phyloP scores from a whole-genome alignment of 805 yeast species.

The Candida qinlingensis region DNA sequence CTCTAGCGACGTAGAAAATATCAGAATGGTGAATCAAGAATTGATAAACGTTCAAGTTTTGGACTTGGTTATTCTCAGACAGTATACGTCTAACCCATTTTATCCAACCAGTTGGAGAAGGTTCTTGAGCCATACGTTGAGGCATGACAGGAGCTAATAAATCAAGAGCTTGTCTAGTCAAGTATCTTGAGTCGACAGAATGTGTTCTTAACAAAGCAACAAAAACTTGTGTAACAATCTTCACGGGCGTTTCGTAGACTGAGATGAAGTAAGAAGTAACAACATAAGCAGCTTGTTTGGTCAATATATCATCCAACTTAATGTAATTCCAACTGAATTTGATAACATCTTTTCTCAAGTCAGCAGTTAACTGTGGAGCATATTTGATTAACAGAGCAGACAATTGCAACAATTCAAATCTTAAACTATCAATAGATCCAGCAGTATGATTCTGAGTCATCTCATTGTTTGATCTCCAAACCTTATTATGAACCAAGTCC shows the following conservation, averaged over 20 bases:
- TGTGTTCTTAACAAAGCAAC: slow-evolving; percentile 83
- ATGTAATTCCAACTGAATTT: slow-evolving; percentile 93
- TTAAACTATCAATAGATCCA: slow-evolving; percentile 66
- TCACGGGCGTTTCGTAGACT: slow-evolving; percentile 82
- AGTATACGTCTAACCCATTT: slow-evolving; percentile 92
- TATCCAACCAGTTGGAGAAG: slow-evolving; percentile 61
- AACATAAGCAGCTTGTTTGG: slow-evolving; percentile 91
- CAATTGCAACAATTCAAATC: slow-evolving; percentile 75
- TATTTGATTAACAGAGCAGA: slow-evolving; percentile 71
- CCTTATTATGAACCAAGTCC: slow-evolving; percentile 47
- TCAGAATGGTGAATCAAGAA: slow-evolving; percentile 84
- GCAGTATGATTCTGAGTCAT: slow-evolving; percentile 47
- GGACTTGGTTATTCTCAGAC: slow-evolving; percentile 83
- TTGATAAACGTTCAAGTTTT: slow-evolving; percentile 82
- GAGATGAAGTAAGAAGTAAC: slow-evolving; percentile 82
- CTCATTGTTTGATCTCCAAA: slow-evolving; percentile 70
- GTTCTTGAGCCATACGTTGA: slow-evolving; percentile 50
- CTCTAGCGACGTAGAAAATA: slow-evolving; percentile 79
- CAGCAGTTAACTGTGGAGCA: slow-evolving; percentile 54
- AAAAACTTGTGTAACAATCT: slow-evolving; percentile 86
- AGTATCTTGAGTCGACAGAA: slow-evolving; percentile 74
- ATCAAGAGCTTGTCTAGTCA: slow-evolving; percentile 85
- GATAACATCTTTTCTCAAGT: slow-evolving; percentile 74
- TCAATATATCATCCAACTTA: slow-evolving; percentile 78
- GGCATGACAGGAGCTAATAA: slow-evolving; percentile 84